Base-by-base conservation (phyloP, 1,284 basidiomycete species). In the Ustilago vetiveriae region DNA sequence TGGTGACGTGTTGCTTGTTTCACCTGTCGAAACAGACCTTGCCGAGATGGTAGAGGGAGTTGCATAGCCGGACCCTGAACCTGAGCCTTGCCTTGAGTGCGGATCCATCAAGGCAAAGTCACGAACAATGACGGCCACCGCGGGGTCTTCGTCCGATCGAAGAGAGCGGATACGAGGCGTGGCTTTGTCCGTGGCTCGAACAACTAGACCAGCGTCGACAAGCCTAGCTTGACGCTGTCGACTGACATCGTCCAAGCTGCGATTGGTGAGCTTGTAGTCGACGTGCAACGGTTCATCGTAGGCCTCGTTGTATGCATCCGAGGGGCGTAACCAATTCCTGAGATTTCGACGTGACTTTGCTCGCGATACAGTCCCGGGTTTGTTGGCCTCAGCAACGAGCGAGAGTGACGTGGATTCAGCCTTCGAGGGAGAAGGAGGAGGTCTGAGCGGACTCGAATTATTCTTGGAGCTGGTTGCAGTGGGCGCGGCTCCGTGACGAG, bases 401-500 rank as follows among this genome's bases (percentile, higher is more conserved):
- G 37, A 40, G 6, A 65, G 7, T 4, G 54, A 7, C 2, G 39
- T 26, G 3, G 17, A 5, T 11, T 43, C 32, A 3, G 17, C 6
- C 14, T 47, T 44, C 7, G 23, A 14, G n/a, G n/a, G n/a, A 14
- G 27, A 33, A 4, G 35, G 21, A 17, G 23, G 10, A 7, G 36
- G 10, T 13, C 42, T 42, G 37, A 38, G 36, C n/a, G 35, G 9
- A 37, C 27, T 16, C 23, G 6, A 14, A 17, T 30, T 32, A 4
- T n/a, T 27, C 26, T 53, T 52, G 14, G 24, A 2, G 39, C 46
- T 49, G 6, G 3, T 14, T 0, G 40, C 54, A 6, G 30, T 30
- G 1, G 50, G 45, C 6, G 67, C 67, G 16, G 75, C 75, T 13
- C 75, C 75, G 23, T 70, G 51, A 10, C 75, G 51, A 1, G 74